Conservation (phyloP, 108 stramenopile species). For the Epipyxis sp. region DNA sequence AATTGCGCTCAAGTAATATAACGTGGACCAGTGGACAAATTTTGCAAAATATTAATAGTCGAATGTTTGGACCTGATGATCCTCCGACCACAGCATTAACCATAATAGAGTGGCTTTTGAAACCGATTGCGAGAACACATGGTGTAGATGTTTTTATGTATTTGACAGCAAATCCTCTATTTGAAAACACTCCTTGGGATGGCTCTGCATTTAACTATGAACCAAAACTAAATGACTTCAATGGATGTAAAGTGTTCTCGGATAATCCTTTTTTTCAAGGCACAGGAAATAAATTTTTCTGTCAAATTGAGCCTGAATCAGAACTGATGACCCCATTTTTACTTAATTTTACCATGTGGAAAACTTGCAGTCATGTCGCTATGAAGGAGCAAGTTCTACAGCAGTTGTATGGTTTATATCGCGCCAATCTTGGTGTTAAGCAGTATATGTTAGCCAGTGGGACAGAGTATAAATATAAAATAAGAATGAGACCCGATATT, state of each 20-base stretch:
- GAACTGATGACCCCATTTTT: not conserved
- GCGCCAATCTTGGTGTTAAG: conserved; percentile 1
- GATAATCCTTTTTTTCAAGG: not conserved
- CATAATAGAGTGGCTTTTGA: conserved; percentile 11
- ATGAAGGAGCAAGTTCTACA: not conserved
- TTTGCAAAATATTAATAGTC: not conserved
- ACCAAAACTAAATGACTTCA: not conserved
- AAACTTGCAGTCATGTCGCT: not conserved
- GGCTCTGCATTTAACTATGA: not conserved
- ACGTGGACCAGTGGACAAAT: not conserved
- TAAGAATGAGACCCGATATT: conserved; percentile 7
- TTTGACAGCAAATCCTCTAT: not conserved
- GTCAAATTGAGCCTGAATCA: conserved; percentile 4
- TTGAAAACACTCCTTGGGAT: not conserved
- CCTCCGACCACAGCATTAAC: conserved; percentile 4
- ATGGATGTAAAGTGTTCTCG: conserved; percentile 14
- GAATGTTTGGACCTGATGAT: conserved; percentile 12
- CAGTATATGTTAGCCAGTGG: not conserved
- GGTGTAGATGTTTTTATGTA: conserved; percentile 21
- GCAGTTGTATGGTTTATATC: conserved; percentile 13
- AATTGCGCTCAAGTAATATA: conserved; percentile 1
- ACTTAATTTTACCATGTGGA: not conserved
- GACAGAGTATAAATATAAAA: not conserved
- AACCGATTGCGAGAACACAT: conserved; percentile 4
- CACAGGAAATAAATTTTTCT: conserved; percentile 16